phyloP scores from a whole-genome alignment of 2,329 filamentous ascomycete species.

The Diaporthe sp. region DNA sequence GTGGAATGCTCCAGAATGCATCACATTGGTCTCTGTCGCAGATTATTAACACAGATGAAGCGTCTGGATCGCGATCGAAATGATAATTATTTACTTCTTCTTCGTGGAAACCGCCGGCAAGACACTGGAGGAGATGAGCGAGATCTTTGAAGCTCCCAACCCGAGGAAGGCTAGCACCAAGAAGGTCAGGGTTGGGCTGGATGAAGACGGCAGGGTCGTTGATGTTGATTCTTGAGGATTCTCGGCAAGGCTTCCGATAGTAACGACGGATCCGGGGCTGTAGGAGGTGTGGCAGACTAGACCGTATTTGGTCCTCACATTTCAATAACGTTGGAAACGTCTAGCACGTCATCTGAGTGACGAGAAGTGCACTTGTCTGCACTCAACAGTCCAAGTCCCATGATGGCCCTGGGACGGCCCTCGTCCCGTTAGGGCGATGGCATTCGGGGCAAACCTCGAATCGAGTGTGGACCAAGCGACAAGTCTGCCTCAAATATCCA shows the following conservation, averaged over 20 bases:
- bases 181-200: conserved; percentile 39
- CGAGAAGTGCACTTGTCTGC: not conserved
- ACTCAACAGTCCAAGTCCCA: not conserved
- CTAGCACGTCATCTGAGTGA: not conserved
- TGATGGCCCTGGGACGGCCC: conserved; percentile 9
- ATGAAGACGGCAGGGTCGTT: conserved; percentile 37
- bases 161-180: conserved; percentile 39
- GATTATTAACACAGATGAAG: not conserved
- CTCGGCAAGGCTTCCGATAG: not conserved
- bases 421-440: not conserved
- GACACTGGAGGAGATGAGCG: conserved; percentile 39
- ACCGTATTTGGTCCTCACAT: not conserved
- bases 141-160: conserved; percentile 37
- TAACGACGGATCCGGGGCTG: not conserved
- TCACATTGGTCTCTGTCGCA: not conserved
- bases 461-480: not conserved
- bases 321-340: not conserved
- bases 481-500: not conserved
- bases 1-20: not conserved
- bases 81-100: conserved; percentile 60
- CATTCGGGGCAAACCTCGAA: not conserved
- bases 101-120: conserved; percentile 62
- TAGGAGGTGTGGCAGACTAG: conserved; percentile 3
- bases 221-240: conserved; percentile 33
- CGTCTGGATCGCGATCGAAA: conserved; percentile 56